Percentiles rank a stretch among this genome's conserved stretches.
Conservation (phyloP, 1,139 yeast species). For the Barnettozyma hawaiiensis region DNA sequence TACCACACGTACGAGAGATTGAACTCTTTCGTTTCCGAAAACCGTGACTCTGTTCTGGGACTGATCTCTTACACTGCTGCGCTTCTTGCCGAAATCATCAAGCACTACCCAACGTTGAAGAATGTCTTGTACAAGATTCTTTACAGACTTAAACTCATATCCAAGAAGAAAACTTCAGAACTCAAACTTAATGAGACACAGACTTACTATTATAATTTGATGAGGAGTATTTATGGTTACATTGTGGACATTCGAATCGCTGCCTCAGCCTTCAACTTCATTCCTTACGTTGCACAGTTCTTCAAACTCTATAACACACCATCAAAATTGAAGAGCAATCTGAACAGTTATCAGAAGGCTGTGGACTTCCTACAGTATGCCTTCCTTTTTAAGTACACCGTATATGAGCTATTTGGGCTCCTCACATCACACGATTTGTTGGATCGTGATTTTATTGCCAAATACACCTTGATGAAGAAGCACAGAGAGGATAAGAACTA, state of each 20-base stretch:
- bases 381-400: slow-evolving; percentile 18
- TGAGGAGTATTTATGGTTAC: slow-evolving; percentile 20
- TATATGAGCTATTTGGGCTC: slow-evolving; percentile 23
- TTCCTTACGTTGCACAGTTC: slow-evolving; percentile 22
- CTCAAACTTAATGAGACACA: slow-evolving; percentile 9
- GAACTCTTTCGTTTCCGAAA: slow-evolving; percentile 13
- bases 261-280: slow-evolving; percentile 18
- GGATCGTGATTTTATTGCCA: slow-evolving; percentile 13
- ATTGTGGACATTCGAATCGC: slow-evolving; percentile 25
- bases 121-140: slow-evolving; percentile 10
- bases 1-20: slow-evolving; percentile 10
- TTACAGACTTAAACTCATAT: slow-evolving; percentile 12
- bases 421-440: slow-evolving; percentile 21
- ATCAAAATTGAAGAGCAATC: slow-evolving; percentile 13
- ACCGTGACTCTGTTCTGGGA: slow-evolving; percentile 20
- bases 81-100: slow-evolving; percentile 19
- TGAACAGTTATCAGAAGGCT: slow-evolving; percentile 13
- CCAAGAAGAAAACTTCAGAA: background rate
- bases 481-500: slow-evolving; percentile 15
- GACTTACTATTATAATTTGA: slow-evolving; percentile 8
- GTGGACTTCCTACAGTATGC: slow-evolving; percentile 17
- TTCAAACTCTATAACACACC: slow-evolving; percentile 18
- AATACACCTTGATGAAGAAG: slow-evolving; percentile 13
- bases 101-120: slow-evolving; percentile 18
- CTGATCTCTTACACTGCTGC: slow-evolving; percentile 19